Conservation (phyloP, 2,329 filamentous ascomycete species). For the Clonostachys sp. region DNA sequence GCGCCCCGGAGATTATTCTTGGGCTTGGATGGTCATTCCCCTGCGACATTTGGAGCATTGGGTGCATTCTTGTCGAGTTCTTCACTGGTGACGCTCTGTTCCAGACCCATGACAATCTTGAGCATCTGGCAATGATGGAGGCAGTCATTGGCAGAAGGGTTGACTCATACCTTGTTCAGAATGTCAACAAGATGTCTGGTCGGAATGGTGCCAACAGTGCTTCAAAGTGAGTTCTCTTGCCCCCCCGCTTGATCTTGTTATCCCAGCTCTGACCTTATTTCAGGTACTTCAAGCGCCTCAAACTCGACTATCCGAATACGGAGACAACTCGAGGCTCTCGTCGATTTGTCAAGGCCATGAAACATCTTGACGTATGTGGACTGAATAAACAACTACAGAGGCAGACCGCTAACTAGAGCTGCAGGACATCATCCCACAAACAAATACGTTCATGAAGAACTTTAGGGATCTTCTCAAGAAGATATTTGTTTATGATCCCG, state of each 20-base stretch:
- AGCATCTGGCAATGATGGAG: slow-evolving; percentile 75
- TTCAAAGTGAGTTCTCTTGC: slow-evolving; percentile 49
- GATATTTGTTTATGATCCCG: slow-evolving; percentile 66
- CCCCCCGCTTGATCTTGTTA: background rate
- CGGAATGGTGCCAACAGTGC: slow-evolving; percentile 52
- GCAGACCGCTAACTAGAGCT: background rate
- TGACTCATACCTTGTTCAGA: slow-evolving; percentile 50
- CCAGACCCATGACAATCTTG: slow-evolving; percentile 68
- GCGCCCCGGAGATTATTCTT: slow-evolving; percentile 67
- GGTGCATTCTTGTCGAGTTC: slow-evolving; percentile 68
- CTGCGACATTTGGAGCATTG: slow-evolving; percentile 72
- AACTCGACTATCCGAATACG: slow-evolving; percentile 58
- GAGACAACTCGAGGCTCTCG: slow-evolving; percentile 62
- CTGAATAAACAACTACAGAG: background rate
- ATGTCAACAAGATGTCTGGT: slow-evolving; percentile 44
- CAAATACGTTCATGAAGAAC: slow-evolving; percentile 53
- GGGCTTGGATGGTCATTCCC: slow-evolving; percentile 68
- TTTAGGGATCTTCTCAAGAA: slow-evolving; percentile 61
- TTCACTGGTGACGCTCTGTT: slow-evolving; percentile 68
- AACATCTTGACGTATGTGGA: slow-evolving; percentile 52
- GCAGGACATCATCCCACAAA: slow-evolving; percentile 61
- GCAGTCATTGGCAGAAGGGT: slow-evolving; percentile 57
- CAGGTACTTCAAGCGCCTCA: slow-evolving; percentile 64
- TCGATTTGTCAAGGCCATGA: slow-evolving; percentile 70
- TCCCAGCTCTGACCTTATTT: slow-evolving; percentile 10